Evolutionary conservation across 129 eudicot species (phyloP).

Genomic region (Mikania micrantha): DNA sequence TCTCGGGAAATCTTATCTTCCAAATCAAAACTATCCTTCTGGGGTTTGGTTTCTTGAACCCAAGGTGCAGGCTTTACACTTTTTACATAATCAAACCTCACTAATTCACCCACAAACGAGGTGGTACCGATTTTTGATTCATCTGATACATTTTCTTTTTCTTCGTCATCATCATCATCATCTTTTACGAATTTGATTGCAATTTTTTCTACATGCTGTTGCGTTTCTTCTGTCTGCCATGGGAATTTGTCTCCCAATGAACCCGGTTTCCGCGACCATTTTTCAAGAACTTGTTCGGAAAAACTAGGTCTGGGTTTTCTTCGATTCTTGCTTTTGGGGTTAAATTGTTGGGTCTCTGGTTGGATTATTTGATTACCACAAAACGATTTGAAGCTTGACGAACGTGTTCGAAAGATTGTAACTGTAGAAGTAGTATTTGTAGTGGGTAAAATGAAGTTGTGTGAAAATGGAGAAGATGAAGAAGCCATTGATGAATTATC

Average conservation of each 20-base stretch:
- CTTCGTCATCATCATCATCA: constrained; percentile 4
- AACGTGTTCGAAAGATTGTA: not conserved
- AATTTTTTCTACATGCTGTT: not conserved
- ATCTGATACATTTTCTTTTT: constrained; percentile 11
- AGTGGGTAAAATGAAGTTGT: constrained; percentile 8
- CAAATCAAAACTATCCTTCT: constrained; percentile 23
- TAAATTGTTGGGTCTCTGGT: constrained; percentile 30
- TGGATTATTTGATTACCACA: constrained; percentile 28
- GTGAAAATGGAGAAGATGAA: constrained; percentile 26
- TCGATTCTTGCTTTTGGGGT: constrained; percentile 41
- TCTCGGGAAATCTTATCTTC: constrained; percentile 10
- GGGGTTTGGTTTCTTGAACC: constrained; percentile 48
- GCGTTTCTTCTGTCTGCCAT: constrained; percentile 45
- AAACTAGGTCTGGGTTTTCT: constrained; percentile 91
- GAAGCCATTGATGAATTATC: constrained; percentile 15
- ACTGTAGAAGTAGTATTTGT: not conserved
- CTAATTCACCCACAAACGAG: constrained; percentile 26
- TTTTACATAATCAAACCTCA: constrained; percentile 14
- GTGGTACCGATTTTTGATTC: constrained; percentile 22
- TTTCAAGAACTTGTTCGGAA: constrained; percentile 62
- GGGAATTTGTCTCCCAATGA: constrained; percentile 49
- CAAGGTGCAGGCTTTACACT: constrained; percentile 53
- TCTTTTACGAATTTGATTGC: constrained; percentile 6
- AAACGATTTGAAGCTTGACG: constrained; percentile 12
- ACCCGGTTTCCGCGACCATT: constrained; percentile 67